Base-by-base conservation (phyloP, 1,284 basidiomycete species). In the Schizophyllum amplum region DNA sequence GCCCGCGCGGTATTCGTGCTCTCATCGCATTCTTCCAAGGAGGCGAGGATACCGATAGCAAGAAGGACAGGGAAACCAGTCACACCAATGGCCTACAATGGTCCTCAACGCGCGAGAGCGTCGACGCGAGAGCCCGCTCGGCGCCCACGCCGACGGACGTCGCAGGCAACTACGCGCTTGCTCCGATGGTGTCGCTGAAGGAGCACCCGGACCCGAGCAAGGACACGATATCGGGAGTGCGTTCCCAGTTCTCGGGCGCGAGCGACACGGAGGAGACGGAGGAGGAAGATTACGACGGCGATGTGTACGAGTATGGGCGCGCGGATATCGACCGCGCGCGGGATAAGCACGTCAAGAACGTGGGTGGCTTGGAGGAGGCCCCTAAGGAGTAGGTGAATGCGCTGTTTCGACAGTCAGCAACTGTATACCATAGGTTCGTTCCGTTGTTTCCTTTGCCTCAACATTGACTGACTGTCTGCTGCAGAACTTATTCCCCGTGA, bases 1-100 rank as follows among this genome's bases (percentile, higher is more conserved):
- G 73, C 46, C 60, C 70, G 55, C 67, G 66, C 57, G 73, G 73
- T 52, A 64, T 75, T 26, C 69, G 72, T 62, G 72, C 73, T 1
- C 67, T 75, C 61, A 73, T 75, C 72, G 53, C 48, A 5, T 56
- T 55, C 22, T 46, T 55, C 47, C 22, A 54, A 15, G 53, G 54
- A 4, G 52, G 52, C 5, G 52, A 53, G 25, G 24, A 53, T 13
- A 13, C 27, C 27, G n/a, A 33, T 26, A 25, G 25, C 13, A 17
- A 17, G 13, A 17, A 42, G 33, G 33, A 17, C 33, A 42, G 17
- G 33, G 17, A 42, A 17, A 17, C 33, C 33, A 42, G 17, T 17
- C 33, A 13, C 33, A 17, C 33, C 33, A 42, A 42, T 17, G 33
- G 33, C 33, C n/a, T n/a, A n/a, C n/a, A n/a, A n/a, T n/a, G n/a